These are phyloP conservation scores for Raphanus sativus DNA, from an alignment of 345 rosid genomes.

Conservation along the genomic window DNA sequence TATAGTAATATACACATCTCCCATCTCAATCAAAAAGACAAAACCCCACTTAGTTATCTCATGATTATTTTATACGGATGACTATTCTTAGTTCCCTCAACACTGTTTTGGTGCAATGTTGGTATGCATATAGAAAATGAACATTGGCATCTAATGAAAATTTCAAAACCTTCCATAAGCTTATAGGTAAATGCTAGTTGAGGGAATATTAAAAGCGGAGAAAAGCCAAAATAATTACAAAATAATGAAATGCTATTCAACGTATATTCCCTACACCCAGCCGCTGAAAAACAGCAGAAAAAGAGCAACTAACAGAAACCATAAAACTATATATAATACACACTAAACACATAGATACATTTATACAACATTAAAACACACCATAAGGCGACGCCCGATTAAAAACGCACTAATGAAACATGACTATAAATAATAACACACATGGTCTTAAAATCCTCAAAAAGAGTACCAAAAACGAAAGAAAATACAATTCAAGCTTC, in stretches of 20 bases:
- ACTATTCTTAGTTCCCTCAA: not conserved
- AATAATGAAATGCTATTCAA: not conserved
- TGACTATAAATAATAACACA: conserved; percentile 35
- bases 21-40: conserved; percentile 33
- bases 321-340: conserved; percentile 26
- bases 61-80: conserved; percentile 25
- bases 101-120: conserved; percentile 12
- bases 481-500: conserved; percentile 24
- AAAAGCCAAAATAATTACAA: not conserved
- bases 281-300: conserved; percentile 31
- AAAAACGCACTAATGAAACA: conserved; percentile 25
- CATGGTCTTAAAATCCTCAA: conserved; percentile 19
- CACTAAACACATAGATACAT: not conserved
- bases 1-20: not conserved
- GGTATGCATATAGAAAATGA: conserved; percentile 9
- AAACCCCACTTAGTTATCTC: conserved; percentile 25
- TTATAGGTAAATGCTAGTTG: conserved; percentile 22
- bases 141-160: not conserved
- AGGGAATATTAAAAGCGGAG: not conserved
- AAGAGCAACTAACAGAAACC: conserved; percentile 20
- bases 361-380: not conserved
- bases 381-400: not conserved
- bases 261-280: conserved; percentile 17
- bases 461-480: not conserved
- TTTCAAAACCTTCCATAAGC: not conserved